These are phyloP conservation scores for Pseudotsuga menziesii DNA, from an alignment of 75 land plant species.

Conservation along the genomic window DNA sequence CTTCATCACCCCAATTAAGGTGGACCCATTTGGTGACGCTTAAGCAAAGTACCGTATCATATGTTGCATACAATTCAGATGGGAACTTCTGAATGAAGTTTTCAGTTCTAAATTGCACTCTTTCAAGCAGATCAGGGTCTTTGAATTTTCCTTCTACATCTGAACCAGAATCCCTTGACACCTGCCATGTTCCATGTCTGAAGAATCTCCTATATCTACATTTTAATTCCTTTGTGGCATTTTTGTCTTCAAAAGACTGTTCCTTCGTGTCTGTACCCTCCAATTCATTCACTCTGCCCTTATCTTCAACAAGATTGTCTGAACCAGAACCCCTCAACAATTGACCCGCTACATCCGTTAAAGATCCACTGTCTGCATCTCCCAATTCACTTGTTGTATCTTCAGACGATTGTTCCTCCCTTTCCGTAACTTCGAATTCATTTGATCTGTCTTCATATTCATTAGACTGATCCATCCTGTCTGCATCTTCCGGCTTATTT, in stretches of 20 bases:
- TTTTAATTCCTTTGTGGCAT: constrained; percentile 6
- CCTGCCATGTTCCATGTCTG: not conserved
- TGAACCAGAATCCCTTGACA: not conserved
- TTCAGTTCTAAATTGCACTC: constrained; percentile 55
- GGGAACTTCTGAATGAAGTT: constrained; percentile 42
- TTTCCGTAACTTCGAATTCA: constrained; percentile 3
- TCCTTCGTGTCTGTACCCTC: constrained; percentile 8
- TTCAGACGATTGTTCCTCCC: not conserved
- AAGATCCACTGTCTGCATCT: not conserved
- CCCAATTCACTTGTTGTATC: constrained; percentile 5
- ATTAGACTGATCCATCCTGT: constrained; percentile 8
- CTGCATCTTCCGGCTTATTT: not conserved
- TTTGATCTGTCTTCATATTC: constrained; percentile 8
- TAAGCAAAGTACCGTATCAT: constrained; percentile 78
- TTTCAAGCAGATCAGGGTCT: constrained; percentile 27
- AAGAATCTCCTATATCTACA: not conserved
- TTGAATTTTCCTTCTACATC: not conserved
- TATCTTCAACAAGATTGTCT: not conserved
- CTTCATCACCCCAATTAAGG: constrained; percentile 95
- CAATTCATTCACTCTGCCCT: constrained; percentile 6
- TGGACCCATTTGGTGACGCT: constrained; percentile 95
- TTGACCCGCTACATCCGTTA: not conserved
- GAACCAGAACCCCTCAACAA: not conserved
- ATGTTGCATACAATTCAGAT: constrained; percentile 21
- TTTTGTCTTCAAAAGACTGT: not conserved